Evolutionary conservation across 2,329 filamentous ascomycete genomes (phyloP).

Genomic region (Verticillium dahliae): DNA sequence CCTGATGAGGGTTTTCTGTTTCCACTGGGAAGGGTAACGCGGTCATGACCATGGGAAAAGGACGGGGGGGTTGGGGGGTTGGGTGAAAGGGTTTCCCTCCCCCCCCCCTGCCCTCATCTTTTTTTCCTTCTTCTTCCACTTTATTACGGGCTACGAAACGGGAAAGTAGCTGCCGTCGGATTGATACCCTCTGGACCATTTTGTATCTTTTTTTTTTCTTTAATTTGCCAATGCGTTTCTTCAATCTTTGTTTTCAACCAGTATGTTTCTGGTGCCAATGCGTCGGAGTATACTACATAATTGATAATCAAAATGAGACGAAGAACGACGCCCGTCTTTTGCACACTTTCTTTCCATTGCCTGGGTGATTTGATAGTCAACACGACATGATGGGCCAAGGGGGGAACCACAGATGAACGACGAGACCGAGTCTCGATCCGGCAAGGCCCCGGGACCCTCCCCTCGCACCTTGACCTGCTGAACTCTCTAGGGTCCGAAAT

Average conservation of each 20-base stretch:
- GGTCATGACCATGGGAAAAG: neutral
- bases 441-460: no score
- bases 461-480: neutral
- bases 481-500: neutral
- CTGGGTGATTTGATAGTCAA: no score
- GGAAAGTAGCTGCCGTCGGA: neutral
- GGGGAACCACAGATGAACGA: no score
- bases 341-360: neutral
- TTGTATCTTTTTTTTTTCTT: neutral
- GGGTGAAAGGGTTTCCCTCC: no score
- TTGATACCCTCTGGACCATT: constrained; percentile 1
- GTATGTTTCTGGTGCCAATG: neutral
- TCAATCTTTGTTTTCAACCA: no score
- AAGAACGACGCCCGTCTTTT: neutral
- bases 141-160: neutral
- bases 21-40: neutral
- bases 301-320: neutral
- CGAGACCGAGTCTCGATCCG: no score
- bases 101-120: neutral
- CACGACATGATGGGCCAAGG: no score
- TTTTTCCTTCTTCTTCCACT: neutral
- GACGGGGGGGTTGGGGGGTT: neutral
- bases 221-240: neutral
- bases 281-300: neutral
- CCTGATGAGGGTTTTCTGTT: neutral